phyloP scores from a whole-genome alignment of 352 stramenopile species.

The Phytophthora ramorum region DNA sequence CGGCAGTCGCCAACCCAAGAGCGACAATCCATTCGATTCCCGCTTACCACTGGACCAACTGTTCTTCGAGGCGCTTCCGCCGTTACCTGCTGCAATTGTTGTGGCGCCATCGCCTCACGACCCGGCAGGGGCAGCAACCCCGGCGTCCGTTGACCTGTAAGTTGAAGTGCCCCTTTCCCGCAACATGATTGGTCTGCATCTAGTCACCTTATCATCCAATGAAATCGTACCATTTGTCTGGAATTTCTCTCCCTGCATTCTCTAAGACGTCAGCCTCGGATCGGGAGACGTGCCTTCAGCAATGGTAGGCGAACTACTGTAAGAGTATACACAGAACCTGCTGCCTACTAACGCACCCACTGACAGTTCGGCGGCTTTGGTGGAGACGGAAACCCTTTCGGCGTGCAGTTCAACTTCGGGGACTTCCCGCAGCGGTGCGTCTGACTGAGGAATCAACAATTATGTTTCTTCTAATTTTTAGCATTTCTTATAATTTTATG shows the following conservation, averaged over 20 bases:
- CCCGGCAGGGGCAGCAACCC: conserved; percentile 21
- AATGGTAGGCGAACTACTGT: not conserved
- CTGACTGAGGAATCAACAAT: not conserved
- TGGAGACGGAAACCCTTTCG: conserved; percentile 82
- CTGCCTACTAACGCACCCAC: not conserved
- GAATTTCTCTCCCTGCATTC: conserved; percentile 4
- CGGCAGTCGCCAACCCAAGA: conserved; percentile 23
- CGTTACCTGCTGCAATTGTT: conserved; percentile 32
- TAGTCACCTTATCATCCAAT: conserved; percentile 15
- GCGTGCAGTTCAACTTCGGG: conserved; percentile 82
- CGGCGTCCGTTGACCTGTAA: conserved; percentile 37
- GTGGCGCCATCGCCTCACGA: conserved; percentile 38
- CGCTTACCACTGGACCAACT: conserved; percentile 34
- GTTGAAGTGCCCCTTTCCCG: not conserved
- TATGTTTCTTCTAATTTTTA: not conserved
- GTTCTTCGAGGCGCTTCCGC: conserved; percentile 43
- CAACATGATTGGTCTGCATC: conserved; percentile 4
- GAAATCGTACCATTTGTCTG: conserved; percentile 1
- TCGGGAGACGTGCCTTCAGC: not conserved
- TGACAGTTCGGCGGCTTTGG: conserved; percentile 76
- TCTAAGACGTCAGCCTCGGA: conserved; percentile 19
- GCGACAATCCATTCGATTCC: not conserved
- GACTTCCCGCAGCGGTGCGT: conserved; percentile 75
- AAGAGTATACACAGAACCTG: not conserved
- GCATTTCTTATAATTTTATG: not conserved